Evolutionary conservation across 2,329 filamentous ascomycete species (phyloP).

Genomic region (Ceratocystis eucalypticola): DNA sequence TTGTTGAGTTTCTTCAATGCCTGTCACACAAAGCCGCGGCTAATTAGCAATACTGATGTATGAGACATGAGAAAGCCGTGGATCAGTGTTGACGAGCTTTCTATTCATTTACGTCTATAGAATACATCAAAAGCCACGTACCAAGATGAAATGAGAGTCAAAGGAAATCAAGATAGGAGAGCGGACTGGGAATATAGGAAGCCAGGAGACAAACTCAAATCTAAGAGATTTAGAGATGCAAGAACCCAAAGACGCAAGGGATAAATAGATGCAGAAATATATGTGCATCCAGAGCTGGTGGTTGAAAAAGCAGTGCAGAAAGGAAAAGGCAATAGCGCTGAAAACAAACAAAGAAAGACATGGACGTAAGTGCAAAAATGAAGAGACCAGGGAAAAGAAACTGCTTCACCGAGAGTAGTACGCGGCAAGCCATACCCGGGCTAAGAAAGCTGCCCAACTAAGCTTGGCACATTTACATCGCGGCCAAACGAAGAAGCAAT

Average conservation of each 20-base stretch:
- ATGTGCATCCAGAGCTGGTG: neutral
- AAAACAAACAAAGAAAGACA: constrained; percentile 1
- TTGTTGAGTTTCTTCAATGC: neutral
- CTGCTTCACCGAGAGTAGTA: too few relatives aligned
- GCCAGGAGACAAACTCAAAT: neutral
- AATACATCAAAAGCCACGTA: neutral
- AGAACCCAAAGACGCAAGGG: neutral
- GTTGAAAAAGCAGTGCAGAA: neutral
- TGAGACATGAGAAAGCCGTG: neutral
- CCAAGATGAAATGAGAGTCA: neutral
- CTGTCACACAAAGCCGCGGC: neutral
- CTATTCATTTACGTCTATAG: neutral
- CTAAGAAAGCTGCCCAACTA: neutral
- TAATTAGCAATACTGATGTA: neutral
- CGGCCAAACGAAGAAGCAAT: neutral
- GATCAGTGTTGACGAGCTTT: neutral
- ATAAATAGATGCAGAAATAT: neutral
- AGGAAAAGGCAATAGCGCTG: neutral
- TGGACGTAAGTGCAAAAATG: neutral
- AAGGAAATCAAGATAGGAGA: neutral
- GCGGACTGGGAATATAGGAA: neutral
- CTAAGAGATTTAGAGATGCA: neutral
- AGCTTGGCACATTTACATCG: neutral
- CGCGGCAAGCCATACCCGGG: too few relatives aligned
- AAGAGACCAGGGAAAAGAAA: too few relatives aligned